Evolutionary conservation across 805 yeast genomes (phyloP), one percentile per base, ranked within the genome.

Genomic region (Lipomyces yamadae): DNA sequence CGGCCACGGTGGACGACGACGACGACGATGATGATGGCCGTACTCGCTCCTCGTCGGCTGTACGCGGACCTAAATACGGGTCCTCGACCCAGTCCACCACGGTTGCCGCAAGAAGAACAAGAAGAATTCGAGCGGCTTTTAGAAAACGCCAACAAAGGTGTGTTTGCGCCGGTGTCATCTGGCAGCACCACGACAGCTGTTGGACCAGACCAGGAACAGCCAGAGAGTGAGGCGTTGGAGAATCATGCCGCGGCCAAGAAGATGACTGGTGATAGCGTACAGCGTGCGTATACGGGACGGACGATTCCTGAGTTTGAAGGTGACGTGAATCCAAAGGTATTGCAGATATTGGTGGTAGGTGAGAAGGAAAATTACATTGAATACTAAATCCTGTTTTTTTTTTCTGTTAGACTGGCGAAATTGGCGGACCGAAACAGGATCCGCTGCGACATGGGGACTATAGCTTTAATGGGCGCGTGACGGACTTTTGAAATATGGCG

Each of bases 371-470:
- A 37, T 24, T 37, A 37, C 42, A 37, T 10, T 2, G 10, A 37
- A 37, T 37, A 18, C 35, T 54, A 48, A 15, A n/a, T 10, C 30
- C 33, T 10, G n/a, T 42, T 18, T 10, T 33, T 32, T 24, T 24
- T 24, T 24, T 24, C 24, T 24, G 1, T 1, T 67, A 76, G 60
- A 95, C 99, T 0, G 99, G 99, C 2, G 99, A 95, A 78, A 82
- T 89, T 30, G 97, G 97, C 58, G 99, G 99, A 0, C 99, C 99
- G 33, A 95, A 95, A 75, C 98, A 95, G 77, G 98, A 95, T 75
- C 99, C 99, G 0, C 82, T 92, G 70, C 86, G 87, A 73, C 94
- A 91, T 73, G 92, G 92, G 18, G 98, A 93, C 74, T 95, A 96
- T 86, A 88, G 97, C 7, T 95, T 89, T 78, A 94, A 95, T 75